Evolutionary conservation across 148 eudicot species (phyloP).

Genomic region (Camellia sinensis): DNA sequence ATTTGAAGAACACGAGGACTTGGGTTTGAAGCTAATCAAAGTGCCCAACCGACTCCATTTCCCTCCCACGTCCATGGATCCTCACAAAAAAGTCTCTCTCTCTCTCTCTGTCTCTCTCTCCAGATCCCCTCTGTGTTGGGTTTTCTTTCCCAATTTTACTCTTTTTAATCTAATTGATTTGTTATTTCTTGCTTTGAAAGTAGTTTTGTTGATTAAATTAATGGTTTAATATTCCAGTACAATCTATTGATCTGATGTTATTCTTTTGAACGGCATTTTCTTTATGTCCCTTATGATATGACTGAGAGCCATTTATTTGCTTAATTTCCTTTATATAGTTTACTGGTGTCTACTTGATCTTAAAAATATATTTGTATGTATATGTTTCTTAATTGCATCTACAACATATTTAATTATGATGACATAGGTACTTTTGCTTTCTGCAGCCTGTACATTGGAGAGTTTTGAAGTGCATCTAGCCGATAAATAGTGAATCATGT

Average conservation of each 20-base stretch:
- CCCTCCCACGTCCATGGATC: constrained; percentile 46
- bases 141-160: not conserved
- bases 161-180: not conserved
- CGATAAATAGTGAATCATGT: not conserved
- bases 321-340: not conserved
- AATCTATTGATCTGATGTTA: not conserved
- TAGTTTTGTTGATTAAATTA: not conserved
- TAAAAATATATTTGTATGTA: not conserved
- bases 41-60: constrained; percentile 57
- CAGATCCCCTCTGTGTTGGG: not conserved
- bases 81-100: constrained; percentile 59
- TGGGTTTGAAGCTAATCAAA: constrained; percentile 49
- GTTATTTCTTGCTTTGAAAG: not conserved
- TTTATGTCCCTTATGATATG: not conserved
- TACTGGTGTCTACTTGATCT: not conserved
- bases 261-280: not conserved
- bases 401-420: not conserved
- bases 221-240: not conserved
- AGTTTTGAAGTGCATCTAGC: not conserved
- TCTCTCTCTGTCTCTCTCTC: not conserved
- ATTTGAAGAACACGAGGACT: constrained; percentile 17
- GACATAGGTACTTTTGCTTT: not conserved
- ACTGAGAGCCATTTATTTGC: not conserved
- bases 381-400: too few relatives aligned
- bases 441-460: not conserved